Conservation (phyloP, 495 filamentous ascomycete species). For the Diplogelasinospora grovesii region DNA sequence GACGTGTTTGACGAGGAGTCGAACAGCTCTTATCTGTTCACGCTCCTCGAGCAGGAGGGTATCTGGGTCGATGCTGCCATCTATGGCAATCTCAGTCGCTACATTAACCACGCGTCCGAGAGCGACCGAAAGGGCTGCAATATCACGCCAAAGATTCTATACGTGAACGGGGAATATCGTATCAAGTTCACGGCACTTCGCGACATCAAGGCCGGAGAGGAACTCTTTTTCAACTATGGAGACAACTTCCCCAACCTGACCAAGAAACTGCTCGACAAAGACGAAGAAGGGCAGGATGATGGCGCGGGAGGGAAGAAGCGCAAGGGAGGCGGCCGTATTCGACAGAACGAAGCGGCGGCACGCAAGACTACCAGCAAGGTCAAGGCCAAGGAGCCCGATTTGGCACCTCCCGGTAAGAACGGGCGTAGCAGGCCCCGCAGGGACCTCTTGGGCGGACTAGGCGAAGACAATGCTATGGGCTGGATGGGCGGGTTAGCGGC, state of each 20-base stretch:
- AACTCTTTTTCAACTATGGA: slow-evolving; percentile 67
- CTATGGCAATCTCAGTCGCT: slow-evolving; percentile 52
- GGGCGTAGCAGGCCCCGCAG: not conserved
- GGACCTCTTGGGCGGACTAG: not conserved
- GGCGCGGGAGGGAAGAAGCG: slow-evolving; percentile 9
- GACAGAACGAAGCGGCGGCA: slow-evolving; percentile 12
- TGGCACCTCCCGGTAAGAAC: not conserved
- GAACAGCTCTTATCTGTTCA: slow-evolving; percentile 59
- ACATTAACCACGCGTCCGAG: slow-evolving; percentile 59
- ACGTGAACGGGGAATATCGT: slow-evolving; percentile 59
- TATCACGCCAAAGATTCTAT: slow-evolving; percentile 50
- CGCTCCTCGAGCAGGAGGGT: slow-evolving; percentile 49
- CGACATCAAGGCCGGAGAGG: slow-evolving; percentile 55
- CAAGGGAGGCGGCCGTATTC: slow-evolving; percentile 12
- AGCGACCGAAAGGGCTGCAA: slow-evolving; percentile 43
- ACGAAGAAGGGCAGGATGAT: slow-evolving; percentile 28
- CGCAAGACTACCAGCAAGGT: slow-evolving; percentile 18
- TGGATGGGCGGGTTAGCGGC: slow-evolving; percentile 3
- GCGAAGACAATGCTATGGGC: slow-evolving; percentile 10
- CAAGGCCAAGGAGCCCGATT: slow-evolving; percentile 9
- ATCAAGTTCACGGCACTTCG: slow-evolving; percentile 59
- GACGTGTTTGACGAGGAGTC: slow-evolving; percentile 56
- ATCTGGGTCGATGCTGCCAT: slow-evolving; percentile 47
- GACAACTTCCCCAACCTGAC: slow-evolving; percentile 46
- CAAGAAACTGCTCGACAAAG: slow-evolving; percentile 41